phyloP scores from a whole-genome alignment of 306 rosid genomes.

The Dicorynia guianensis region DNA sequence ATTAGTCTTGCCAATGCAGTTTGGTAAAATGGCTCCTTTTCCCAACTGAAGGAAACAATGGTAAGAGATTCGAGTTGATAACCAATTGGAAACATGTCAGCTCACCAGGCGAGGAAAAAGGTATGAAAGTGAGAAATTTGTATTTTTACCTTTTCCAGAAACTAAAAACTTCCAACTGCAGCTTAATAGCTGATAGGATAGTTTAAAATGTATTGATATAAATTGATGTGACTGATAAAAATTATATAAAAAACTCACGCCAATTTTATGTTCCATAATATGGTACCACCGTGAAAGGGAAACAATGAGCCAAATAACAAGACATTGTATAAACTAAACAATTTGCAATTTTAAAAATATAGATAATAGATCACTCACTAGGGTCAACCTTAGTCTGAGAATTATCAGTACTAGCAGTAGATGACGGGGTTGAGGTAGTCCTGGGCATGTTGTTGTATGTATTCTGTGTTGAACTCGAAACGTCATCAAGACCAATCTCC shows the following conservation, averaged over 20 bases:
- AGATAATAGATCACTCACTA: slow-evolving; percentile 62
- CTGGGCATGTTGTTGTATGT: slow-evolving; percentile 49
- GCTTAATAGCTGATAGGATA: background rate
- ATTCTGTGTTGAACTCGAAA: slow-evolving; percentile 57
- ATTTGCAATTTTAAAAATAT: slow-evolving; percentile 16
- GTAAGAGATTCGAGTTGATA: slow-evolving; percentile 1
- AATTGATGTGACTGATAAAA: background rate
- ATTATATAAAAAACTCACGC: background rate
- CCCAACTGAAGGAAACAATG: background rate
- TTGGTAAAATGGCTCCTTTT: background rate
- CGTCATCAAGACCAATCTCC: slow-evolving; percentile 97
- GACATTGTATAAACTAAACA: background rate
- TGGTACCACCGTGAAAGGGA: background rate
- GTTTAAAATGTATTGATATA: background rate
- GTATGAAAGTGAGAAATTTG: background rate
- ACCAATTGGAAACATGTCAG: slow-evolving; percentile 1
- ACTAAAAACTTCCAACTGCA: background rate
- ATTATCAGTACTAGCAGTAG: slow-evolving; percentile 50
- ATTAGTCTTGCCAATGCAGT: slow-evolving; percentile 6
- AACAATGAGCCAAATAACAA: slow-evolving; percentile 24
- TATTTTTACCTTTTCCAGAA: background rate
- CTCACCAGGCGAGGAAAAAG: background rate
- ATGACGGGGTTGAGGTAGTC: slow-evolving; percentile 52
- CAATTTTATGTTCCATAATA: slow-evolving; percentile 15
- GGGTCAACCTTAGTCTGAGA: slow-evolving; percentile 65